Conservation (phyloP, 2,329 filamentous ascomycete genomes). For the Colletotrichum agaves region DNA sequence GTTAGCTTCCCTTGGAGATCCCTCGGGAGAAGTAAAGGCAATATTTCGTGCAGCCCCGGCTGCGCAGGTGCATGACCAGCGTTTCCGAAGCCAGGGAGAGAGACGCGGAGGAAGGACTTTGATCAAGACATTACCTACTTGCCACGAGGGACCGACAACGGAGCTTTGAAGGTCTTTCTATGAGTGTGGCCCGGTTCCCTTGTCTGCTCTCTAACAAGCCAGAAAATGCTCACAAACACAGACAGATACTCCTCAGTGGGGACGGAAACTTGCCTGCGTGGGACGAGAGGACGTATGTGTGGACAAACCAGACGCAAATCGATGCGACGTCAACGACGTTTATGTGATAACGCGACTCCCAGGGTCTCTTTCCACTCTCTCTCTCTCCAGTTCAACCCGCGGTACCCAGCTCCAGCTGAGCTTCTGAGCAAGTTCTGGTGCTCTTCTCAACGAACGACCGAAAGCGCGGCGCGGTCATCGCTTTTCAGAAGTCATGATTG, state of each 20-base stretch:
- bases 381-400: too few relatives aligned
- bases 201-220: too few relatives aligned
- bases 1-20: conserved; percentile 5
- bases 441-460: not conserved
- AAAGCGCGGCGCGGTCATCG: not conserved
- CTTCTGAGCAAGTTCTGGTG: not conserved
- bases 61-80: conserved; percentile 19
- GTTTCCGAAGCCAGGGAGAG: not conserved
- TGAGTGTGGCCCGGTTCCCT: not conserved
- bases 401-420: not conserved
- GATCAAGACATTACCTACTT: not conserved
- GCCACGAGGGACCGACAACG: not conserved
- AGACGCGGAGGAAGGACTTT: not conserved
- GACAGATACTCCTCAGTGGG: not conserved
- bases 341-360: not conserved
- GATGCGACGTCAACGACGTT: conserved; percentile 5
- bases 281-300: not conserved
- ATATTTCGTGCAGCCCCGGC: conserved; percentile 27
- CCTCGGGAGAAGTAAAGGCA: not conserved
- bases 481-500: conserved; percentile 4
- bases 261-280: not conserved
- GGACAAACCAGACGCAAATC: not conserved
- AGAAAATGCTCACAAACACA: too few relatives aligned
- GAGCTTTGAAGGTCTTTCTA: not conserved
- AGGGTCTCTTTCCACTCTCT: too few relatives aligned